Evolutionary conservation across 768 basidiomycete genomes (phyloP).

Genomic region (Kwoniella dendrophila): DNA sequence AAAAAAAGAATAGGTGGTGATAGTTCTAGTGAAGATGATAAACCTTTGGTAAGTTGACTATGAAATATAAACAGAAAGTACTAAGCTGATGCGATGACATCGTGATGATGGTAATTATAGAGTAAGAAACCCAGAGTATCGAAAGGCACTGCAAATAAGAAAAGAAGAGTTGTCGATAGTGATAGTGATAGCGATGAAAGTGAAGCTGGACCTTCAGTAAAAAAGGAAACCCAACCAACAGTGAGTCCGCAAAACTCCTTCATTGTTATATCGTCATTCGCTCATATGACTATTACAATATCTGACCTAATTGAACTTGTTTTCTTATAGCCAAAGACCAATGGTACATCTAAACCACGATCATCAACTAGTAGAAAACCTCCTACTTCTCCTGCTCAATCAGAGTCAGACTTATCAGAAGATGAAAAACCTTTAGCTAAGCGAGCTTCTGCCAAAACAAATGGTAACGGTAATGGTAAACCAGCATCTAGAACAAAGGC

Average conservation of each 20-base stretch:
- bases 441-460: conserved; percentile 45
- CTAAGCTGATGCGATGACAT: not conserved
- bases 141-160: conserved; percentile 24
- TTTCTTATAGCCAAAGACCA: conserved; percentile 21
- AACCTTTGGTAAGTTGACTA: conserved; percentile 37
- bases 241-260: no score
- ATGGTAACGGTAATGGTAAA: conserved; percentile 33
- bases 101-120: conserved; percentile 14
- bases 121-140: conserved; percentile 42
- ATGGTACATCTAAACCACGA: conserved; percentile 27
- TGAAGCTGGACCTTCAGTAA: conserved; percentile 40
- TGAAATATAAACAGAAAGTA: not conserved
- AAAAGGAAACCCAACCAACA: conserved; percentile 28
- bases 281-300: not conserved
- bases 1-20: conserved; percentile 8
- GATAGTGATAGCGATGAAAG: conserved; percentile 43
- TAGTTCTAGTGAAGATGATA: conserved; percentile 44
- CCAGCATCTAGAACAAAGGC: conserved; percentile 53
- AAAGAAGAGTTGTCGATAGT: conserved; percentile 40
- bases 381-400: not conserved
- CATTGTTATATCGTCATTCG: not conserved
- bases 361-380: conserved; percentile 16
- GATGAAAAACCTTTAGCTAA: conserved; percentile 59
- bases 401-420: conserved; percentile 40
- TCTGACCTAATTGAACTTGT: not conserved